A percentile compares a stretch with the other conserved stretches of the same genome.
These are phyloP conservation scores for Dryas alaskensis DNA, from an alignment of 306 rosid species.

Conservation along the genomic window DNA sequence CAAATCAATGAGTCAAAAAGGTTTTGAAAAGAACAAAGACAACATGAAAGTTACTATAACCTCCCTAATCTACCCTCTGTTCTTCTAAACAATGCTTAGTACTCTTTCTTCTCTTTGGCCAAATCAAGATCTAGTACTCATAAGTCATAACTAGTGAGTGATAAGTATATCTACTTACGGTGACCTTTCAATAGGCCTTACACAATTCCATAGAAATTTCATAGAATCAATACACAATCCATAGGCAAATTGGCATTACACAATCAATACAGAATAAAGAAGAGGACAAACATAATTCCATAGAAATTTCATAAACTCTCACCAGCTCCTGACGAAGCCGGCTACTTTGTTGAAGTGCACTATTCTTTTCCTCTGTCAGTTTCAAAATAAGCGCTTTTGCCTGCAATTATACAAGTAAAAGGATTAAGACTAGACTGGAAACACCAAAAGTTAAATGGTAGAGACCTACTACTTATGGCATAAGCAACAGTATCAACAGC, in stretches of 20 bases:
- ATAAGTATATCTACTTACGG: not conserved
- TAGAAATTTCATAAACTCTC: constrained; percentile 26
- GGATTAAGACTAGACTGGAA: constrained; percentile 7
- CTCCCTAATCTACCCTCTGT: not conserved
- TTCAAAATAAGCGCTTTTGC: constrained; percentile 61
- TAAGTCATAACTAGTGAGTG: not conserved
- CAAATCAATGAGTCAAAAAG: not conserved
- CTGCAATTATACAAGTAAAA: constrained; percentile 45
- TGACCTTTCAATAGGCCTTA: not conserved
- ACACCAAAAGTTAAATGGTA: not conserved
- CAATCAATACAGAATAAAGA: not conserved
- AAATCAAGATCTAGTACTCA: not conserved
- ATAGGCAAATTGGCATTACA: not conserved
- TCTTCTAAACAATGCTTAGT: not conserved
- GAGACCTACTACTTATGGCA: not conserved
- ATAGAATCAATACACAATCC: no score
- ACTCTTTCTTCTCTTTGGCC: no score
- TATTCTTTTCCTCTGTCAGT: constrained; percentile 72
- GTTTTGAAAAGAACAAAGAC: not conserved
- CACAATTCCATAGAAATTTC: no score
- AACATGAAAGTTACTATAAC: no score
- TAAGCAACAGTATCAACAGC: not conserved
- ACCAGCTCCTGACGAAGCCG: constrained; percentile 90
- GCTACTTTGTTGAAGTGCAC: constrained; percentile 59
- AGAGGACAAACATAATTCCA: not conserved